Conservation (phyloP, 495 filamentous ascomycete genomes). For the Aspergillus baeticus region DNA sequence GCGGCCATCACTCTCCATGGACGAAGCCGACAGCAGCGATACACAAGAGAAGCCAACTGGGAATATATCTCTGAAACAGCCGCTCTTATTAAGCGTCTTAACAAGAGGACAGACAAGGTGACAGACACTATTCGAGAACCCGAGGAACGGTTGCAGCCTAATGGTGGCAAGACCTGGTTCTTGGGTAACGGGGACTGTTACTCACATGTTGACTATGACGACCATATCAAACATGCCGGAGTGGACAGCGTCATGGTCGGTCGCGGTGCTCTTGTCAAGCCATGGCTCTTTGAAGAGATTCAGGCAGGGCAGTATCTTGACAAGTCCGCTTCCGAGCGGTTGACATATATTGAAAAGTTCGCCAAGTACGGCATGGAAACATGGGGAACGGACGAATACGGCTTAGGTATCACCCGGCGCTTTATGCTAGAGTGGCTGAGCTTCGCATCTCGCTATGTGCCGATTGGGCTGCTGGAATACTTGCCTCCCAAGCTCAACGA, state of each 20-base stretch:
- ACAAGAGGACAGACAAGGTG: conserved; percentile 57
- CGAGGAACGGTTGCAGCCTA: conserved; percentile 63
- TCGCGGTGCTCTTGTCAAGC: conserved; percentile 89
- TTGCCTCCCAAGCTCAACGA: conserved; percentile 86
- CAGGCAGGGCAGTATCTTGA: conserved; percentile 88
- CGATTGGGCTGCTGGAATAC: conserved; percentile 81
- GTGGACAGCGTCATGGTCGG: conserved; percentile 92
- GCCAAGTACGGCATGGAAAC: conserved; percentile 84
- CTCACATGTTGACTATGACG: conserved; percentile 83
- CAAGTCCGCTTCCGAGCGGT: conserved; percentile 83
- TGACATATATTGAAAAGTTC: conserved; percentile 84
- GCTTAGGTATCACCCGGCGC: conserved; percentile 80
- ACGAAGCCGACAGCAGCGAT: conserved; percentile 88
- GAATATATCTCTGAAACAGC: conserved; percentile 87
- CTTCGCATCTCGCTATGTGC: conserved; percentile 88
- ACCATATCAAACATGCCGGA: conserved; percentile 69
- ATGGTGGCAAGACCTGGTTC: conserved; percentile 74
- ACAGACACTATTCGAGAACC: conserved; percentile 76
- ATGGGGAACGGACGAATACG: conserved; percentile 94
- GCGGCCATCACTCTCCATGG: conserved; percentile 95
- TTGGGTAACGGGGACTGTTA: conserved; percentile 96
- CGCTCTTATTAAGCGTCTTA: conserved; percentile 75
- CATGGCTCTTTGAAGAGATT: conserved; percentile 98
- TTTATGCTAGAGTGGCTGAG: conserved; percentile 95
- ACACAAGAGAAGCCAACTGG: conserved; percentile 89